These are phyloP conservation scores for Diospyros lotus DNA, from an alignment of 148 eudicot genomes.

Conservation along the genomic window DNA sequence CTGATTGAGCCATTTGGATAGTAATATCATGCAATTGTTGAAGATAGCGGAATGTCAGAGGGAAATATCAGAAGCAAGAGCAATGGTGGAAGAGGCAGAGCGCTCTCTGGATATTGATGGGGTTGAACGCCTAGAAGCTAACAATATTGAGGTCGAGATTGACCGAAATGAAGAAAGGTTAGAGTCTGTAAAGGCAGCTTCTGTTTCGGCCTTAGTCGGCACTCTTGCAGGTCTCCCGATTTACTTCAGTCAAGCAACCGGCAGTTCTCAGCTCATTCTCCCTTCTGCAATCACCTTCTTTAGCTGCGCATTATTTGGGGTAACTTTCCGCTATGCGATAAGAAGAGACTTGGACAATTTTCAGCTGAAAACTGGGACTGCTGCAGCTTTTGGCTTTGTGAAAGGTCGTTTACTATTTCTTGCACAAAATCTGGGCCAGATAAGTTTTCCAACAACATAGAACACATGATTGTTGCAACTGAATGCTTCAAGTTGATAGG, in stretches of 20 bases:
- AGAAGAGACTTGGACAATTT: constrained; percentile 82
- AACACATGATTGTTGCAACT: background rate
- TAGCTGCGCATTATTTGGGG: constrained; percentile 91
- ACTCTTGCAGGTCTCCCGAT: constrained; percentile 70
- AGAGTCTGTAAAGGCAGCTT: constrained; percentile 84
- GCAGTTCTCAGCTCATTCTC: constrained; percentile 47
- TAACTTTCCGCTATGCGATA: constrained; percentile 76
- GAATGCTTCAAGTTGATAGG: background rate
- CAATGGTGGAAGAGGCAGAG: constrained; percentile 81
- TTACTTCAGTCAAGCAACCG: constrained; percentile 35
- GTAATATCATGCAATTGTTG: background rate
- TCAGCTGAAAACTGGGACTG: constrained; percentile 84
- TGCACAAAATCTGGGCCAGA: background rate
- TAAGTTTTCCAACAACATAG: too few species aligned
- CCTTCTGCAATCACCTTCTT: constrained; percentile 53
- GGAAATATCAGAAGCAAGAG: constrained; percentile 72
- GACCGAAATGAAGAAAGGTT: constrained; percentile 50
- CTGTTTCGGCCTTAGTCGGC: constrained; percentile 65
- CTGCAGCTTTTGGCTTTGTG: constrained; percentile 83
- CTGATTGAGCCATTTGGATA: background rate
- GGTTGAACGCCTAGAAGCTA: constrained; percentile 10
- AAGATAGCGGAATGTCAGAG: constrained; percentile 94
- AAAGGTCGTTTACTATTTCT: constrained; percentile 46
- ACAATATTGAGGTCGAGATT: constrained; percentile 7
- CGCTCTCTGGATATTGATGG: constrained; percentile 31